Conservation (phyloP, 140 eudicot species). For the Stevia rebaudiana region DNA sequence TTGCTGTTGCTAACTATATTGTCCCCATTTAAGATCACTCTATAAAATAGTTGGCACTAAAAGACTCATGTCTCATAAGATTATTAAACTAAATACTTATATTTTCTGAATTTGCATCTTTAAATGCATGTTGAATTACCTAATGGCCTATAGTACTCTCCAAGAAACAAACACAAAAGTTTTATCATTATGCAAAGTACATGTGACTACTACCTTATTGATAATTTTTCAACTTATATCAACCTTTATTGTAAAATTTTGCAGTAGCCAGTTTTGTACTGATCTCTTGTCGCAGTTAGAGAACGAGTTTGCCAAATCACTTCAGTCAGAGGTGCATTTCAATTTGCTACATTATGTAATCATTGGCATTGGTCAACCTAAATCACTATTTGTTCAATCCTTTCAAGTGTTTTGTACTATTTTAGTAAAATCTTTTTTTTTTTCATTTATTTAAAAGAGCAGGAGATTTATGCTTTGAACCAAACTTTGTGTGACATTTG, state of each 20-base stretch:
- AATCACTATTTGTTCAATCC: not conserved
- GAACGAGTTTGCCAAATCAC: constrained; percentile 68
- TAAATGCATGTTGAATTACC: not conserved
- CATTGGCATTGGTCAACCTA: not conserved
- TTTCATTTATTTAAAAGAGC: not conserved
- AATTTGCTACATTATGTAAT: constrained; percentile 6
- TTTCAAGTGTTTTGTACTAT: not conserved
- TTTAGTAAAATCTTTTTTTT: not conserved
- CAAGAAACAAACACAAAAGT: not conserved
- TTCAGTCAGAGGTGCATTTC: constrained; percentile 65
- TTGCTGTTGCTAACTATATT: not conserved
- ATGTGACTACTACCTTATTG: not conserved
- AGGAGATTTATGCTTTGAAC: not conserved
- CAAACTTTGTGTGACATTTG: not conserved
- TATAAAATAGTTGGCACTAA: not conserved
- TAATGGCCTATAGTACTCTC: not conserved
- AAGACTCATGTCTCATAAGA: not conserved
- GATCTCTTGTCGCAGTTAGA: constrained; percentile 74
- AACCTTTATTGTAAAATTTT: constrained; percentile 20
- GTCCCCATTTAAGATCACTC: not conserved
- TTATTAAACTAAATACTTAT: not conserved
- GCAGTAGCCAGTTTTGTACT: constrained; percentile 75
- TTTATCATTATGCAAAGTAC: not conserved
- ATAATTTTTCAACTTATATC: constrained; percentile 2
- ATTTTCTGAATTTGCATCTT: not conserved